Evolutionary conservation across 164 flowering plant species (phyloP), one percentile per base, ranked within the genome.

Genomic region (Platanus orientalis): DNA sequence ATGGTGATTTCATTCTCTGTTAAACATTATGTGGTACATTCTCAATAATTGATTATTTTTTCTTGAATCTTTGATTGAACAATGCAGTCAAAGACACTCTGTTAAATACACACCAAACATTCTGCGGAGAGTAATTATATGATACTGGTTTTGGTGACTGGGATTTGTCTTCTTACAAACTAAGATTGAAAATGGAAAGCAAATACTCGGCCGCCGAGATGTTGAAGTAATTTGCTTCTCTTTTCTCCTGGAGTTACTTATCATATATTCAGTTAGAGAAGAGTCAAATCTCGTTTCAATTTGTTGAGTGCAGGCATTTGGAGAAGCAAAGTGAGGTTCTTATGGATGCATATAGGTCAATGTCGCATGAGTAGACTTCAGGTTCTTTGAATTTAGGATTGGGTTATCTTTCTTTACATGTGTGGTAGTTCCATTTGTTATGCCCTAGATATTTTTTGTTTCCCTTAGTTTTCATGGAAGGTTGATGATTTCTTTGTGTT

Each of bases 241-340:
- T 32, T 20, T 9, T 14, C 9, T 1, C 29, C 9, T 7, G 19
- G 3, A 7, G 39, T 26, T 26, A 28, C 44, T 26, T 19, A 3
- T 17, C 0, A 24, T 51, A 16, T 12, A 6, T 14, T 34, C 5
- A 21, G 29, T 34, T 51, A 2, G 39, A 34, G 14, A 21, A 24
- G 29, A 6, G 12, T 50, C 14, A 27, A 4, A 7, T 21, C 24
- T 7, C 45, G n/a, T 20, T 20, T 21, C 2, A 28, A 23, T 27
- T 39, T 55, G 29, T 44, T 63, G 19, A 64, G 27, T 65, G 68
- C 72, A 83, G 87, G 71, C 86, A 80, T 62, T 62, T 83, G 69
- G 82, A 82, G 74, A 83, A 79, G 80, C 85, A 83, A 60, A 69
- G 69, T 29, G 85, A 81, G 62, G 28, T 81, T n/a, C 76, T 81